These are phyloP conservation scores for Penicillium sp. DNA, from an alignment of 2,329 filamentous ascomycete genomes.

Conservation along the genomic window DNA sequence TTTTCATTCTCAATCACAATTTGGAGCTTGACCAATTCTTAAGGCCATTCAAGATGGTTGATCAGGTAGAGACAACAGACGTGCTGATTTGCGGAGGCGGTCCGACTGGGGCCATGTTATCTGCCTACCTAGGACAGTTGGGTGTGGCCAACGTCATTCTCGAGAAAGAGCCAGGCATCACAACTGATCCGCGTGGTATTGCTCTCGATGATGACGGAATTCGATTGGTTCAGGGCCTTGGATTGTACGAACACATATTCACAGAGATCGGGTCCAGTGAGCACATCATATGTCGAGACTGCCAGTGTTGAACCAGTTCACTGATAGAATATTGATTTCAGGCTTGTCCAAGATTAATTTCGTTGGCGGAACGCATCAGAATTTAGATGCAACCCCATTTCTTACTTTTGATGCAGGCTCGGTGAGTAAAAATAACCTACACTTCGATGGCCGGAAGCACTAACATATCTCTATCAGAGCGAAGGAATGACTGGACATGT, in stretches of 20 bases:
- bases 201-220: conserved; percentile 35
- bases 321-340: background rate
- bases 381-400: conserved; percentile 5
- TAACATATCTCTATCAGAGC: conserved; percentile 8
- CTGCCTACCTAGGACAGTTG: conserved; percentile 25
- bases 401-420: conserved; percentile 8
- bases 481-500: conserved; percentile 32
- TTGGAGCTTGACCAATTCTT: background rate
- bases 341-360: conserved; percentile 8
- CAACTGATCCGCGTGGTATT: conserved; percentile 33
- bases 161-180: conserved; percentile 29
- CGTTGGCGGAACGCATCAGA: conserved; percentile 1
- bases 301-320: conserved; percentile 5
- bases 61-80: conserved; percentile 18
- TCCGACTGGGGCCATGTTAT: conserved; percentile 31
- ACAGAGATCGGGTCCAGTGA: conserved; percentile 30
- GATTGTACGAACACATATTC: conserved; percentile 28
- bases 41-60: background rate
- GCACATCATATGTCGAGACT: background rate
- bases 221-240: conserved; percentile 29
- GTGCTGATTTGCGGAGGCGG: conserved; percentile 34
- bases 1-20: background rate
- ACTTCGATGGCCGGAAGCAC: background rate
- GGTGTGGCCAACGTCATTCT: conserved; percentile 28
- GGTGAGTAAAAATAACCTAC: background rate